Evolutionary conservation across 169 alveolate species (phyloP).

Genomic region (Amoebophrya sp.): DNA sequence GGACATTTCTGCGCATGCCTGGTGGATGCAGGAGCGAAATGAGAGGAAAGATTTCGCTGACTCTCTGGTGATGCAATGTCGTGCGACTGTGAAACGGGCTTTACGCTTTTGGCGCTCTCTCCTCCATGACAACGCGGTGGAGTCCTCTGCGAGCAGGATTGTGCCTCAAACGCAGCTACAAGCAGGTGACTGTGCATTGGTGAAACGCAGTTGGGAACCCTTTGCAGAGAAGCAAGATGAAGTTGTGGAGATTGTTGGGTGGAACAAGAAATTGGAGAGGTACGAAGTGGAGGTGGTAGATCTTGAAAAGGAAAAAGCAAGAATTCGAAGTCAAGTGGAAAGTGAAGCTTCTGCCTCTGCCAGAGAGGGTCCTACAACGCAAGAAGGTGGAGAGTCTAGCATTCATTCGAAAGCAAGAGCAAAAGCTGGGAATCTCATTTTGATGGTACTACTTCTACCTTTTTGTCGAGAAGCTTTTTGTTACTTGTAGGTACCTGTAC

Average conservation of each 20-base stretch:
- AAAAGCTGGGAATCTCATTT: no score
- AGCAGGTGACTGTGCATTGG: not conserved
- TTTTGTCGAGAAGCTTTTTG: no score
- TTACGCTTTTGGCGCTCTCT: not conserved
- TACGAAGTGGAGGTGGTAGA: no score
- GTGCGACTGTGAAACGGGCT: not conserved
- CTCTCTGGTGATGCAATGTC: not conserved
- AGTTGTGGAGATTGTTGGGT: not conserved
- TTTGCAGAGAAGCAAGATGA: not conserved
- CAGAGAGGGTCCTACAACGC: no score
- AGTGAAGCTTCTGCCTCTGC: no score
- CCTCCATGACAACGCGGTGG: not conserved
- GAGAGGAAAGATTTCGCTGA: not conserved
- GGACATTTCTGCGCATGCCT: not conserved
- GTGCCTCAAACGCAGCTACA: not conserved
- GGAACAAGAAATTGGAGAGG: no score
- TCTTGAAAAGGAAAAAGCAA: no score
- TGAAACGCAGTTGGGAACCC: not conserved
- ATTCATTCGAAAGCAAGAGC: no score
- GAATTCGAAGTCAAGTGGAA: no score
- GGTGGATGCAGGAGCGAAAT: not conserved
- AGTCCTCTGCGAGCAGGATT: not conserved
- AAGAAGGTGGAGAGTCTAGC: no score
- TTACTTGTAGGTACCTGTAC: no score
- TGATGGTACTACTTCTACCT: no score